phyloP scores from a whole-genome alignment of 331 rosid species.

The Prunus yedoensis region DNA sequence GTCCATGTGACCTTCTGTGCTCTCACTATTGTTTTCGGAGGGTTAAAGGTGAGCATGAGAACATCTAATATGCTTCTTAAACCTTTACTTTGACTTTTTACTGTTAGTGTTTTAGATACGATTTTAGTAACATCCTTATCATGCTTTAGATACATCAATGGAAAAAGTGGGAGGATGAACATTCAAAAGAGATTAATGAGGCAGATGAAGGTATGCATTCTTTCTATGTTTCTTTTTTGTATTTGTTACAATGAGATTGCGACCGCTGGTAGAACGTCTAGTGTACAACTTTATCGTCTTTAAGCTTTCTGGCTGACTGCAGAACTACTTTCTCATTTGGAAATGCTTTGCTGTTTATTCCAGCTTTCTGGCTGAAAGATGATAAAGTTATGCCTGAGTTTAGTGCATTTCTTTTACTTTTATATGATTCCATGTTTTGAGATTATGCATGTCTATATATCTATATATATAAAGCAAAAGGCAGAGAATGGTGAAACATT shows the following conservation, averaged over 20 bases:
- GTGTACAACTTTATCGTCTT: too few relatives aligned
- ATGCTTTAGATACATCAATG: slow-evolving; percentile 47
- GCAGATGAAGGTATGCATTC: slow-evolving; percentile 29
- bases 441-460: too few relatives aligned
- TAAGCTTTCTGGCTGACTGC: too few relatives aligned
- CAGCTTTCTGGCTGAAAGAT: too few relatives aligned
- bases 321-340: too few relatives aligned
- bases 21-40: slow-evolving; percentile 47
- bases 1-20: slow-evolving; percentile 37
- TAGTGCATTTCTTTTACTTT: too few relatives aligned
- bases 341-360: neutral
- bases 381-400: too few relatives aligned
- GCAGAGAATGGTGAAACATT: too few relatives aligned
- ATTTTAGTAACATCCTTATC: neutral
- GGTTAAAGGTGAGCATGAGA: slow-evolving; percentile 36
- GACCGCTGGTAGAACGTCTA: too few relatives aligned
- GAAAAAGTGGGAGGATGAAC: slow-evolving; percentile 50
- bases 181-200: slow-evolving; percentile 25
- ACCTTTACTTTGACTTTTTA: neutral
- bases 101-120: neutral
- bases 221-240: neutral
- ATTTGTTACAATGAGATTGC: too few relatives aligned
- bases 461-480: too few relatives aligned
- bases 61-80: neutral
- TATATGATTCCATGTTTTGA: too few relatives aligned